Percentiles rank a stretch among this genome's conserved stretches.
Evolutionary conservation across 179 eudicot genomes (phyloP).

Genomic region (Vitellaria paradoxa): DNA sequence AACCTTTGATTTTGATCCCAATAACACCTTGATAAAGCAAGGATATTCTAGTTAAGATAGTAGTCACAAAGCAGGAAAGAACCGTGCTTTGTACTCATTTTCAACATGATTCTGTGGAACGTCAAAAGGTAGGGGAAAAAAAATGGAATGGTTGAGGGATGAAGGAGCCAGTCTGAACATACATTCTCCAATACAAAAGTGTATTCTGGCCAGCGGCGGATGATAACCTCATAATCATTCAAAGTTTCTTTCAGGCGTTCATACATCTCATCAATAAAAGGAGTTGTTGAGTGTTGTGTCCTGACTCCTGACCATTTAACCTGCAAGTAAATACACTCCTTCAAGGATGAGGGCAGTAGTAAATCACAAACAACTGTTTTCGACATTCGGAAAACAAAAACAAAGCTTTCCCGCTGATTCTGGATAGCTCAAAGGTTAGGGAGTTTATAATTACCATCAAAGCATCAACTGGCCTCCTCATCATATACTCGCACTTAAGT

Average conservation of each 20-base stretch:
- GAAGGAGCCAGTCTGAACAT: constrained; percentile 22
- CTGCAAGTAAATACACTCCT: constrained; percentile 39
- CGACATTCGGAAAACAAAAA: not conserved
- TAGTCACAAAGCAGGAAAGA: not conserved
- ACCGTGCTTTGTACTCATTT: not conserved
- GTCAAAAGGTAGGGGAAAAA: no score
- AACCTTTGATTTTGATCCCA: not conserved
- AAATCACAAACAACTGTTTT: not conserved
- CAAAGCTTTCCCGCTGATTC: not conserved
- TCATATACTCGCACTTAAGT: not conserved
- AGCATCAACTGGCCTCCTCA: no score
- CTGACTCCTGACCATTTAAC: constrained; percentile 85
- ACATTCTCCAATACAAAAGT: constrained; percentile 81
- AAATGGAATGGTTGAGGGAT: not conserved
- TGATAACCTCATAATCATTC: constrained; percentile 82
- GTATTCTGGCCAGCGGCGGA: constrained; percentile 99
- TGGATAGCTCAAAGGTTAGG: no score
- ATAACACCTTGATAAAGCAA: not conserved
- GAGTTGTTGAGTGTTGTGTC: constrained; percentile 81
- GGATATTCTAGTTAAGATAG: not conserved
- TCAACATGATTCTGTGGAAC: no score
- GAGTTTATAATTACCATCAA: no score
- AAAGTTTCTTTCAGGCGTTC: constrained; percentile 72
- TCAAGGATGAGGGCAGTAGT: not conserved
- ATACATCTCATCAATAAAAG: constrained; percentile 94